Conservation (phyloP, 2,329 filamentous ascomycete genomes). For the Calonectria pseudoturangicola region DNA sequence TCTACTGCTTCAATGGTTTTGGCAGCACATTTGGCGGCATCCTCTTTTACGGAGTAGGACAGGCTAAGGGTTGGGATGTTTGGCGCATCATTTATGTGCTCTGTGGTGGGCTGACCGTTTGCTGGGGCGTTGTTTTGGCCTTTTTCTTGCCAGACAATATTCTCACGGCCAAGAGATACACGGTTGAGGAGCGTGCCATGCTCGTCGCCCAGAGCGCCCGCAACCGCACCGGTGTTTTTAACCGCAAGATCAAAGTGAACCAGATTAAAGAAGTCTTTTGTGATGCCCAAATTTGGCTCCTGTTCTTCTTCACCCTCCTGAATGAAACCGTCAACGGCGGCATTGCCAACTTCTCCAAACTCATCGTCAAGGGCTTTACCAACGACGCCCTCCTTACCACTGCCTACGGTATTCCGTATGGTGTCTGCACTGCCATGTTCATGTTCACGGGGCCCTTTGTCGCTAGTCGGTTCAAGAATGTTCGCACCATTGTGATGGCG, state of each 20-base stretch:
- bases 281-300: constrained; percentile 71
- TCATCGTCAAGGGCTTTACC: constrained; percentile 70
- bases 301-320: constrained; percentile 72
- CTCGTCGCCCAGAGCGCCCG: constrained; percentile 78
- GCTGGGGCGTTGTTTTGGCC: constrained; percentile 68
- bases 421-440: constrained; percentile 72
- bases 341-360: constrained; percentile 74
- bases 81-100: constrained; percentile 74
- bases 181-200: constrained; percentile 59
- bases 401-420: constrained; percentile 72
- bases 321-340: constrained; percentile 74
- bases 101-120: constrained; percentile 67
- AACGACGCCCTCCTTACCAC: constrained; percentile 63
- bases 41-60: constrained; percentile 72
- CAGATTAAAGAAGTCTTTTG: constrained; percentile 69
- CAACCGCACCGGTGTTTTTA: constrained; percentile 68
- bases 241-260: constrained; percentile 67
- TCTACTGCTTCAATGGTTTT: constrained; percentile 66
- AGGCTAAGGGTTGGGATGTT: constrained; percentile 65
- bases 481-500: constrained; percentile 71
- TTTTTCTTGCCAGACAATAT: constrained; percentile 68
- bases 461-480: constrained; percentile 70
- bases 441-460: constrained; percentile 72
- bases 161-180: constrained; percentile 58
- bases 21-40: constrained; percentile 66